A percentile compares a stretch with the other conserved stretches of the same genome.
phyloP scores from a whole-genome alignment of 2,329 filamentous ascomycete species.

The Colletotrichum euphorbiae region DNA sequence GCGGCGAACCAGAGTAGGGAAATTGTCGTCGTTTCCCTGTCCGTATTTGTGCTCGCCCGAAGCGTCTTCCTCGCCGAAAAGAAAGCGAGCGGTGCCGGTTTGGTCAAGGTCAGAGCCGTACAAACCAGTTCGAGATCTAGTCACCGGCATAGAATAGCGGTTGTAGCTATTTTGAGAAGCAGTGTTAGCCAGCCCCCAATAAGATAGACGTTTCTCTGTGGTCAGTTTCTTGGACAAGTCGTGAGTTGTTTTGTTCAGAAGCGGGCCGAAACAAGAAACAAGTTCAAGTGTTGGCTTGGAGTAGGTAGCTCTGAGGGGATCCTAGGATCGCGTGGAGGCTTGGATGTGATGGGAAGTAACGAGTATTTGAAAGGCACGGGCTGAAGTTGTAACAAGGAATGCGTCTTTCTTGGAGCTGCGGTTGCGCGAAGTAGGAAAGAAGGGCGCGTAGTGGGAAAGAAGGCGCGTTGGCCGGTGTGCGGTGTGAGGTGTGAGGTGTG shows the following conservation, averaged over 20 bases:
- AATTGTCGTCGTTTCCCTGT: slow-evolving; percentile 83
- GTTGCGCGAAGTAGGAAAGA: neutral
- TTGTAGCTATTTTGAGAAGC: slow-evolving; percentile 70
- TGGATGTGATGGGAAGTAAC: no score
- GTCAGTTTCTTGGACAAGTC: slow-evolving; percentile 28
- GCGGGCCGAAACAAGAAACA: neutral
- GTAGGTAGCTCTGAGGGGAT: neutral
- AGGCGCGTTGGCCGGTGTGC: neutral
- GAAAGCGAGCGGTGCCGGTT: slow-evolving; percentile 85
- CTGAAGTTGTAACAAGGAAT: no score
- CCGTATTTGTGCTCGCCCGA: slow-evolving; percentile 77
- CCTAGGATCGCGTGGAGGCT: no score
- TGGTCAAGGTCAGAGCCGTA: slow-evolving; percentile 80
- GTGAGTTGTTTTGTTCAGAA: slow-evolving; percentile 13
- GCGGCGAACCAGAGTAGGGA: slow-evolving; percentile 83
- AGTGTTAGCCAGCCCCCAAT: slow-evolving; percentile 36
- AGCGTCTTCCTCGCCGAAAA: slow-evolving; percentile 83
- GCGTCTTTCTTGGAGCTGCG: neutral
- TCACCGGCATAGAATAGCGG: slow-evolving; percentile 94
- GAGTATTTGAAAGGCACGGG: no score
- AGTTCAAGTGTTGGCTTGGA: neutral
- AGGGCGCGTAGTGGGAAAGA: neutral
- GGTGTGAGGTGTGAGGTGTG: neutral
- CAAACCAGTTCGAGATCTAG: slow-evolving; percentile 73
- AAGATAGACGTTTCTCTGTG: neutral